These are phyloP conservation scores for Pythium brachiatum DNA, from an alignment of 352 stramenopile genomes.

Conservation along the genomic window DNA sequence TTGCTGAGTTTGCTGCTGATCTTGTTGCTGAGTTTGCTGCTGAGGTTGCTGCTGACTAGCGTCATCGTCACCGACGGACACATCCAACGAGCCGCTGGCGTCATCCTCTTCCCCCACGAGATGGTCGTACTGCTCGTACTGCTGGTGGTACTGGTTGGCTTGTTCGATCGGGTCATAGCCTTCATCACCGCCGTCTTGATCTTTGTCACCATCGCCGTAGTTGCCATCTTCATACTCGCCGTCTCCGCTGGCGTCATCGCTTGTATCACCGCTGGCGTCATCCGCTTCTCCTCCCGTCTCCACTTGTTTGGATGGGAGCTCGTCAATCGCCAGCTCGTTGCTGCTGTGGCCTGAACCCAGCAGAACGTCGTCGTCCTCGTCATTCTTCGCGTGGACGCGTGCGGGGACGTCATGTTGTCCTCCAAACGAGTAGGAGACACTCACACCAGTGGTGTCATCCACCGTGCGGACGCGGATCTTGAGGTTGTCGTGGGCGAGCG, in stretches of 20 bases:
- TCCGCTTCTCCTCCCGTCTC: background rate
- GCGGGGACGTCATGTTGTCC: background rate
- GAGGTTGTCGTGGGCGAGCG: background rate
- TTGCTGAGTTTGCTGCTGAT: background rate
- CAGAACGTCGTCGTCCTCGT: background rate
- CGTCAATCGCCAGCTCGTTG: background rate
- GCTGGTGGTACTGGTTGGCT: background rate
- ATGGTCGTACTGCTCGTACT: background rate
- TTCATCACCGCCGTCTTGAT: background rate
- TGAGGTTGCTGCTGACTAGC: background rate
- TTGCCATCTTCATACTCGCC: no score
- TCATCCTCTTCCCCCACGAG: background rate
- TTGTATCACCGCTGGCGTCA: background rate
- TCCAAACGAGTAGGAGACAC: background rate
- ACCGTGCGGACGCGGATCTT: background rate
- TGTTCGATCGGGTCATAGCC: background rate
- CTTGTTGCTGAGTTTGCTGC: background rate
- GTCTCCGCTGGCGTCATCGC: background rate
- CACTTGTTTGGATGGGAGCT: background rate
- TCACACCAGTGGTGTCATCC: background rate
- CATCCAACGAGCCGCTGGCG: background rate
- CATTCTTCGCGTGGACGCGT: background rate
- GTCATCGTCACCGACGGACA: background rate
- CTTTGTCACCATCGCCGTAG: background rate
- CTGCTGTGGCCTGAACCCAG: background rate